Base-by-base conservation (phyloP, 768 basidiomycete species). In the Austroboletus eburneus region DNA sequence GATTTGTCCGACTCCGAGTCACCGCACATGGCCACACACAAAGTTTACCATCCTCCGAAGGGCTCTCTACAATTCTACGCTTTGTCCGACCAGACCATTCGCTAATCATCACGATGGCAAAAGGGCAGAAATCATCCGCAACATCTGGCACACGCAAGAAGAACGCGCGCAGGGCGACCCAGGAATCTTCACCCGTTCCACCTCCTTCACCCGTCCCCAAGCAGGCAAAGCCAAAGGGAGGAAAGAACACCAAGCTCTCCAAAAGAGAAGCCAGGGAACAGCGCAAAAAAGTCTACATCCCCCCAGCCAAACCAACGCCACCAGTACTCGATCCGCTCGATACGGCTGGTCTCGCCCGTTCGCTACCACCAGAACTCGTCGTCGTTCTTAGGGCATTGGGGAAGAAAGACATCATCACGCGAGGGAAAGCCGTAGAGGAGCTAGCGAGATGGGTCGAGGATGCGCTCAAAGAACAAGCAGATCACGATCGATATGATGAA, bases 361-460 rank as follows among this genome's bases (percentile, higher is more conserved):
- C 70, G 12, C 66, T 96, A 4, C 89, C 90, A 0, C 78, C 92
- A 2, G 91, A 92, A 22, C 72, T 98, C 18, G 74, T 93, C 7
- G 80, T 97, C 39, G 77, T 92, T 3, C 74, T 97, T 43, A 71
- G 91, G 40, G 77, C 79, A 52, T 72, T 98, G 42, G 82, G 79
- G 22, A 98, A 98, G 78, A 95, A 95, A 70, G 91, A 94, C 46
- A 76, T 78, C 22, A 76, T 91, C 23, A 97, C 95, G 2, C 87
- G 89, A 65, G 68, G 76, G 18, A 81, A 84, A 57, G 94, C 91
- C 1, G 68, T 97, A 51, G 93, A 96, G 59, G 94, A 95, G 49
- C 67, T 98, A 23, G 61, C 69, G 8, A 74, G 63, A 2, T 91
- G 87, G 86, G 70, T 91, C 4, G 79, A 80, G 21, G 74, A 70